phyloP scores from a whole-genome alignment of 345 rosid genomes.

The Ailanthus altissimus region DNA sequence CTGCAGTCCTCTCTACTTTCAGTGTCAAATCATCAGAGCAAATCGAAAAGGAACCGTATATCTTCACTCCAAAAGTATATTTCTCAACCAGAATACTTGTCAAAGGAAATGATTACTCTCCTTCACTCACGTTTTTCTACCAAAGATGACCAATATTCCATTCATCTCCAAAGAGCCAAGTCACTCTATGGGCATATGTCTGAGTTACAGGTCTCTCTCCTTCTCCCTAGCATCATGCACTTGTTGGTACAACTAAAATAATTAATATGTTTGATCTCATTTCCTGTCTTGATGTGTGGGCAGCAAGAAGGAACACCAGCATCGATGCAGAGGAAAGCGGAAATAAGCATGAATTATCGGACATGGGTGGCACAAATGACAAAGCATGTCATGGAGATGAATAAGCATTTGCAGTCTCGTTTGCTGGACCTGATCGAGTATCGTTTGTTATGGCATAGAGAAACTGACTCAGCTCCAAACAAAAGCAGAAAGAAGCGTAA shows the following conservation, averaged over 20 bases:
- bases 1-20: slow-evolving; percentile 28
- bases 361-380: slow-evolving; percentile 44
- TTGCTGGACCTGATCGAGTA: slow-evolving; percentile 45
- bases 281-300: slow-evolving; percentile 20
- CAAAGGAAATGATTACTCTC: slow-evolving; percentile 24
- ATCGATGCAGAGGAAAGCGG: slow-evolving; percentile 43
- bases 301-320: slow-evolving; percentile 42
- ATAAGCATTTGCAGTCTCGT: slow-evolving; percentile 42
- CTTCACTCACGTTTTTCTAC: slow-evolving; percentile 21
- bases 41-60: slow-evolving; percentile 25
- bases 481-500: slow-evolving; percentile 32
- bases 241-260: neutral
- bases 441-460: slow-evolving; percentile 25
- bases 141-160: slow-evolving; percentile 20
- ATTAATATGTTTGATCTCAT: neutral
- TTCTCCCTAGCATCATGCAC: neutral
- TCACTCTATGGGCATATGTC: slow-evolving; percentile 28
- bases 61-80: slow-evolving; percentile 44
- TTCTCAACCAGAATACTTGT: slow-evolving; percentile 30
- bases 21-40: slow-evolving; percentile 32
- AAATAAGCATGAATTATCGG: slow-evolving; percentile 30
- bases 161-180: slow-evolving; percentile 18
- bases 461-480: slow-evolving; percentile 4
- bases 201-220: slow-evolving; percentile 45
- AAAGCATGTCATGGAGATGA: slow-evolving; percentile 54